Evolutionary conservation across 768 basidiomycete species (phyloP).

Genomic region (Fibroporia radiculosa): DNA sequence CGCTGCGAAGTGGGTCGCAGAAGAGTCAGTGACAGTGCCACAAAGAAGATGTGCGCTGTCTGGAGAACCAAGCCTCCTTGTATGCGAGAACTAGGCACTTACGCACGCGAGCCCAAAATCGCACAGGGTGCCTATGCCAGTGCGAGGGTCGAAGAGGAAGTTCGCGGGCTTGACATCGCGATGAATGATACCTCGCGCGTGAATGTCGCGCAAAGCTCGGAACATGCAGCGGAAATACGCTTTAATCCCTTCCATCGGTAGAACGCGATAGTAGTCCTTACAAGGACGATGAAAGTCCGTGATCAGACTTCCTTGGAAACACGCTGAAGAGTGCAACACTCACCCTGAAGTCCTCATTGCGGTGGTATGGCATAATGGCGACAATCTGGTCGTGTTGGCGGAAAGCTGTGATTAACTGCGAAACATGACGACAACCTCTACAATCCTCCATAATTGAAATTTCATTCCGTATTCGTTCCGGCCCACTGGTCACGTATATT

Average conservation of each 20-base stretch:
- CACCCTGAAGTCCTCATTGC: conserved; percentile 90
- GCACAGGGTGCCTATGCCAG: conserved; percentile 78
- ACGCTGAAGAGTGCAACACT: conserved; percentile 22
- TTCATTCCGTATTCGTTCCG: conserved; percentile 88
- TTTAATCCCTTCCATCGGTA: conserved; percentile 73
- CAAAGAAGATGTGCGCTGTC: no score
- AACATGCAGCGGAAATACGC: conserved; percentile 88
- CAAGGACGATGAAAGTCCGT: not conserved
- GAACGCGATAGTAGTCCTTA: conserved; percentile 69
- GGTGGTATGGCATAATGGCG: conserved; percentile 88
- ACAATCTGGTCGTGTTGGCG: conserved; percentile 88
- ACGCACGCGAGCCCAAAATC: conserved; percentile 97
- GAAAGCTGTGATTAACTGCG: conserved; percentile 93
- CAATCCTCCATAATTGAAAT: conserved; percentile 82
- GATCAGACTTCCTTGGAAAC: not conserved
- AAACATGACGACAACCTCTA: conserved; percentile 79
- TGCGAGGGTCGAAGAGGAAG: conserved; percentile 85
- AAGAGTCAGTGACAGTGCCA: not conserved
- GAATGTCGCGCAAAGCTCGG: conserved; percentile 83
- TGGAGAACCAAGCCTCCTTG: no score
- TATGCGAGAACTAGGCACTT: conserved; percentile 24
- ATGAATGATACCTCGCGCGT: conserved; percentile 82
- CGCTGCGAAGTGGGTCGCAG: conserved; percentile 31
- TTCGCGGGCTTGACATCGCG: conserved; percentile 98
- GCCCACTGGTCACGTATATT: conserved; percentile 94